Evolutionary conservation across 2,329 filamentous ascomycete genomes (phyloP), one percentile per base, ranked within the genome.

Genomic region (Talaromyces sp.): DNA sequence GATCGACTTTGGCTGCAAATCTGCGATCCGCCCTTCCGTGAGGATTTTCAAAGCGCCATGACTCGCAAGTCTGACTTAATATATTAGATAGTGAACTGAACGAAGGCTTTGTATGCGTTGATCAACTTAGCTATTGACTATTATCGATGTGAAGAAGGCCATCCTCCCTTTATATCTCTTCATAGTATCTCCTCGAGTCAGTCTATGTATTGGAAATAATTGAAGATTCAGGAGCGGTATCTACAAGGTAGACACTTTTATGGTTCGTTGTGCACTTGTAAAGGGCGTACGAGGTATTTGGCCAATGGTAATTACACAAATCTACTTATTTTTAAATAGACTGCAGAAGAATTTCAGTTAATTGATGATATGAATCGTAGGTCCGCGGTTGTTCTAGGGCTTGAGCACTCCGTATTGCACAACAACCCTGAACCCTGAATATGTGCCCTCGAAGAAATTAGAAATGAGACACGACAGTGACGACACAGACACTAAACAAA

Each of bases 351-450:
- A 7, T 35, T 41, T 10, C 22, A 25, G 50, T 28, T 17, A 41
- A 53, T 25, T 21, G 31, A 54, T 37, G 25, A 35, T 35, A 5
- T 10, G 11, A 35, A 35, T 19, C 15, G 22, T 28, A 25, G 43
- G 25, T n/a, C 43, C 25, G 28, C 11, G 17, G 45, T 21, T 21
- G n/a, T 21, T 28, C 19, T 35, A n/a, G 11, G 35, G 21, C 13
- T 37, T 31, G 22, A 21, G 33, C 11, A 21, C 19, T 22, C 17
- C 35, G 41, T 35, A 22, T 6, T n/a, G 41, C 40, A 55, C 45
- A 28, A 45, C 31, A 45, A 54, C 39, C 53, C 11, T 55, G 53
- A 55, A 55, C 53, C 53, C 53, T 55, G 53, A 55, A 55, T 31
- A 31, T 48, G 33, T 25, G 31, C 19, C 45, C 45, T 48, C 45